Evolutionary conservation across 306 rosid genomes (phyloP), one percentile per base, ranked within the genome.

Genomic region (Dryas alaskensis): DNA sequence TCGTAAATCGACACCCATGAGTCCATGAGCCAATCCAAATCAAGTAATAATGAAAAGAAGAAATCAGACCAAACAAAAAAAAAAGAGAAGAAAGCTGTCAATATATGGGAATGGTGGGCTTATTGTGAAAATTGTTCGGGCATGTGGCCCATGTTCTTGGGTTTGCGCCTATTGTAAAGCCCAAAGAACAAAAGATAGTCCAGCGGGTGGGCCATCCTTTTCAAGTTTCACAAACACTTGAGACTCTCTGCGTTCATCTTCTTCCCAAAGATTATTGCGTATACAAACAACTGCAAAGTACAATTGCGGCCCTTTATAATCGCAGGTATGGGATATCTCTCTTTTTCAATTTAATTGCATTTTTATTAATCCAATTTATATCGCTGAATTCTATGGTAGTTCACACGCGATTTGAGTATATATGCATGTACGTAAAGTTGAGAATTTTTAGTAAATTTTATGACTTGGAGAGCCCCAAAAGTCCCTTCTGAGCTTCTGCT

Each of bases 261-360:
- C 60, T 9, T 60, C 50, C 10, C 61, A 51, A 61, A 49, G 10
- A 55, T 14, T 14, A 68, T 2, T 16, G 44, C 40, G 72, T 7
- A 4, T 22, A 22, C 22, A 31, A 31, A 2, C 45, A 50, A 37
- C 62, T 69, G 62, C 62, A 17, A 31, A 53, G 5, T 11, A 16
- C 42, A 58, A 45, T 31, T 60, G 67, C 39, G 14, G 40, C 69
- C 51, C 22, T 40, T 58, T 37, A 64, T 44, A 51, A 64, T 52
- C 55, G 17, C 54, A 52, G 65, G 78, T 74, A 74, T 42, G 27
- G 17, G n/a, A 16, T 50, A 0, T 49, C 50, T 73, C 25, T 45
- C 17, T 31, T 3, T 65, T 39, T 73, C 60, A 48, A 2, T 72
- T n/a, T 47, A 39, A 13, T 4, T 6, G 17, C 17, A 11, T 39